Conservation (phyloP, 1,284 basidiomycete species). For the Irpex sp. region DNA sequence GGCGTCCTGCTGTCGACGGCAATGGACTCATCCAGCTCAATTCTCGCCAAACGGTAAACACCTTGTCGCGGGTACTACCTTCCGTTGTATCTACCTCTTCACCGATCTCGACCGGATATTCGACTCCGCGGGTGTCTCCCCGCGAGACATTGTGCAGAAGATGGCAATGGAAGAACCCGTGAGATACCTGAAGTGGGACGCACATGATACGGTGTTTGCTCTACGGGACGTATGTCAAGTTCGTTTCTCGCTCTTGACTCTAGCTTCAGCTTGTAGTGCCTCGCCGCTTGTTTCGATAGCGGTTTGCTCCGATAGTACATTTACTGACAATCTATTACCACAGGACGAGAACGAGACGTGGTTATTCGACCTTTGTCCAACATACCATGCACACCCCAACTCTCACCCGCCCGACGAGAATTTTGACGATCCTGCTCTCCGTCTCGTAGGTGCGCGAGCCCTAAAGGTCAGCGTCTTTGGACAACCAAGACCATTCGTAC, state of each 20-base stretch:
- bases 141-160: background rate
- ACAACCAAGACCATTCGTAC: background rate
- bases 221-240: slow-evolving; percentile 2
- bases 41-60: slow-evolving; percentile 24
- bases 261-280: no score
- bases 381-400: background rate
- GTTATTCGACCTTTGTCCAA: slow-evolving; percentile 7
- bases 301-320: no score
- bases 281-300: no score
- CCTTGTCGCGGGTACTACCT: slow-evolving; percentile 18
- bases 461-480: slow-evolving; percentile 6
- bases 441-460: background rate
- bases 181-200: slow-evolving; percentile 6
- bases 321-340: background rate
- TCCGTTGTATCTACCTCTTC: slow-evolving; percentile 20
- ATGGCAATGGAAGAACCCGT: slow-evolving; percentile 8
- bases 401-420: background rate
- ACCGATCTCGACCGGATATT: slow-evolving; percentile 19
- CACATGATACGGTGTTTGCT: background rate
- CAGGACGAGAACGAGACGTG: slow-evolving; percentile 10
- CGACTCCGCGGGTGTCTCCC: background rate
- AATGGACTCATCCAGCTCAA: background rate
- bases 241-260: background rate
- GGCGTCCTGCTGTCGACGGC: no score
- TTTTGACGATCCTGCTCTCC: background rate